These are phyloP conservation scores for Lyophyllum atratum DNA, from an alignment of 768 basidiomycete genomes.

Conservation along the genomic window DNA sequence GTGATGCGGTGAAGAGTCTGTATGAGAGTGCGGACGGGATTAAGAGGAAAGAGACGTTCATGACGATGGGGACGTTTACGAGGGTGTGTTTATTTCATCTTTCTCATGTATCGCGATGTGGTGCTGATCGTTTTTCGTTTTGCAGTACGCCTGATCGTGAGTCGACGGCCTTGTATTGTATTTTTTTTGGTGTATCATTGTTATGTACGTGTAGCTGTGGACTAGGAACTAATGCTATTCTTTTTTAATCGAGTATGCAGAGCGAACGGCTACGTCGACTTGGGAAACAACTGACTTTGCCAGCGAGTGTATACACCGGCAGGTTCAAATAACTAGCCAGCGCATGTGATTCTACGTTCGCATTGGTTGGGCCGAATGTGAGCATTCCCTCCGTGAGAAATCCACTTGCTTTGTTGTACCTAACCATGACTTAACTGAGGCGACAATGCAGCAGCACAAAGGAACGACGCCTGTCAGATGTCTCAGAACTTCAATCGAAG, in stretches of 20 bases:
- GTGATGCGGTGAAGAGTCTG: slow-evolving; percentile 80
- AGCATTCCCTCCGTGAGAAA: too few species aligned
- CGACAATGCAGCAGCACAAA: too few species aligned
- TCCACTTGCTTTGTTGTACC: too few species aligned
- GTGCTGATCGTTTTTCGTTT: neutral
- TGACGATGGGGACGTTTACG: slow-evolving; percentile 91
- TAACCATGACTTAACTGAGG: too few species aligned
- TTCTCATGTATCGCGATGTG: neutral
- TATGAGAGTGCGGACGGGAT: slow-evolving; percentile 61
- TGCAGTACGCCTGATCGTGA: neutral
- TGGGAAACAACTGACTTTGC: too few species aligned
- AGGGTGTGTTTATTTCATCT: slow-evolving; percentile 56
- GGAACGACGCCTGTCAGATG: too few species aligned
- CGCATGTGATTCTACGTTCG: too few species aligned
- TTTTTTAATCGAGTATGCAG: neutral
- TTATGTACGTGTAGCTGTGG: neutral
- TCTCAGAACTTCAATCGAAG: too few species aligned
- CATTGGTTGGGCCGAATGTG: too few species aligned
- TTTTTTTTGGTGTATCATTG: neutral
- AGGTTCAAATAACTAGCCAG: too few species aligned
- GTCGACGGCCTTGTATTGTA: neutral
- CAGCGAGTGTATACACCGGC: too few species aligned
- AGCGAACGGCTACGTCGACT: too few species aligned
- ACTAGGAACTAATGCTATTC: neutral
- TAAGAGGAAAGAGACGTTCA: slow-evolving; percentile 80